phyloP scores from a whole-genome alignment of 2,329 filamentous ascomycete species.

The Rutstroemia sydowiana region DNA sequence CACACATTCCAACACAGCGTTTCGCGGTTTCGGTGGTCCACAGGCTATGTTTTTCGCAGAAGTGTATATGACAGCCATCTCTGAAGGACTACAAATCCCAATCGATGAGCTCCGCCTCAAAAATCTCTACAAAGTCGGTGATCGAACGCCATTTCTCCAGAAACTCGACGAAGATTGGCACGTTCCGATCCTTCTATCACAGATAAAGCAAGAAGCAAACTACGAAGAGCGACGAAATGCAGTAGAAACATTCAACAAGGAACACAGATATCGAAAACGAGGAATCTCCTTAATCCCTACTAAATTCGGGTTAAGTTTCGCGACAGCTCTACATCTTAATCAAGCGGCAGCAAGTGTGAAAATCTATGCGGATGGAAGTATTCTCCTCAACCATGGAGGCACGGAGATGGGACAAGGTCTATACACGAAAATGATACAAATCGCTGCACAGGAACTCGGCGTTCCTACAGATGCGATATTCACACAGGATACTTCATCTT shows the following conservation, averaged over 20 bases:
- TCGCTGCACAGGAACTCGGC: constrained; percentile 78
- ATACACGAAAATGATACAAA: constrained; percentile 93
- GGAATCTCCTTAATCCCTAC: constrained; percentile 69
- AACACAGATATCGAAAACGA: constrained; percentile 88
- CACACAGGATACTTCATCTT: constrained; percentile 89
- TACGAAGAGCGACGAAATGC: constrained; percentile 62
- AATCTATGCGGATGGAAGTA: constrained; percentile 88
- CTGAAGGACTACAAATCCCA: constrained; percentile 75
- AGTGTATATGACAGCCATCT: constrained; percentile 79
- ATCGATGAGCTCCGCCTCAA: constrained; percentile 72
- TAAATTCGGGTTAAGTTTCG: constrained; percentile 92
- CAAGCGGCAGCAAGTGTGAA: constrained; percentile 90
- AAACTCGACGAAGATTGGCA: constrained; percentile 74
- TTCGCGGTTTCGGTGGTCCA: constrained; percentile 89
- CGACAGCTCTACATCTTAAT: constrained; percentile 83
- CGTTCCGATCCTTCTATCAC: constrained; percentile 85
- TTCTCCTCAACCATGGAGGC: constrained; percentile 87
- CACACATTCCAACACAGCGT: constrained; percentile 75
- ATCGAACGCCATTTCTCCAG: constrained; percentile 86
- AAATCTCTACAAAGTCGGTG: constrained; percentile 74
- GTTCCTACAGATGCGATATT: constrained; percentile 74
- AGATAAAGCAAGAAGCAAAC: constrained; percentile 66
- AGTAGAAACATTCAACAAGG: constrained; percentile 69
- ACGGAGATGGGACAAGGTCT: constrained; percentile 94
- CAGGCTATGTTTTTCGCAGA: constrained; percentile 93